Conservation (phyloP, 768 basidiomycete species). For the Sarcodon aspratus region DNA sequence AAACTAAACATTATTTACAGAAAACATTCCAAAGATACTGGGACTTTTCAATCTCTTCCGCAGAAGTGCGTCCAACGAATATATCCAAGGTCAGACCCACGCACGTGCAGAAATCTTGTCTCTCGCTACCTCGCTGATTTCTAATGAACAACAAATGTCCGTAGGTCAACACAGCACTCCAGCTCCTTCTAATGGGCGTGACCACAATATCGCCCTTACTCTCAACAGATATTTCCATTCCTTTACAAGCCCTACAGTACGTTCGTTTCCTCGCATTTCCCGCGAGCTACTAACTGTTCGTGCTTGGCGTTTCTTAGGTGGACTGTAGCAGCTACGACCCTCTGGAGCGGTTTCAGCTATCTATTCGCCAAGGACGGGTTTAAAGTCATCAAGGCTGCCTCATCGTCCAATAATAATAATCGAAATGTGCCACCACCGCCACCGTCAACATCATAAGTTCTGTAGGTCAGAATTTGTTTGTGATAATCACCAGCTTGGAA, state of each 20-base stretch:
- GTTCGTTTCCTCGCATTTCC: conserved; percentile 18
- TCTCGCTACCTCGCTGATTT: neutral
- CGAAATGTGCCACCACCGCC: too few species aligned
- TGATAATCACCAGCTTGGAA: too few species aligned
- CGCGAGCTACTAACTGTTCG: neutral
- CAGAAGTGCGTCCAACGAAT: conserved; percentile 85
- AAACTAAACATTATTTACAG: conserved; percentile 23
- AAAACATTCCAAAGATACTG: conserved; percentile 92
- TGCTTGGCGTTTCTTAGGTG: conserved; percentile 36
- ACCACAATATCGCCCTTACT: conserved; percentile 81
- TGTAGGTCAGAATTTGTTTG: too few species aligned
- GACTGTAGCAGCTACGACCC: conserved; percentile 81
- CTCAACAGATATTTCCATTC: conserved; percentile 39
- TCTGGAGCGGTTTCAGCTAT: conserved; percentile 86
- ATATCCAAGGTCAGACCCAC: conserved; percentile 69
- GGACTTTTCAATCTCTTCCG: conserved; percentile 93
- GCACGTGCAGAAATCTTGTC: neutral
- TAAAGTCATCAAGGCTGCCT: conserved; percentile 25
- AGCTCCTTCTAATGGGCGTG: conserved; percentile 81
- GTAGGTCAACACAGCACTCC: conserved; percentile 86
- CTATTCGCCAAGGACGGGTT: conserved; percentile 68
- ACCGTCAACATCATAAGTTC: too few species aligned
- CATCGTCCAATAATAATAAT: too few species aligned
- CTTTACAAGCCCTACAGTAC: conserved; percentile 66
- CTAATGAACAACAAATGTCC: conserved; percentile 1